Evolutionary conservation across 2,329 filamentous ascomycete species (phyloP).

Genomic region (Trichoderma sp.): DNA sequence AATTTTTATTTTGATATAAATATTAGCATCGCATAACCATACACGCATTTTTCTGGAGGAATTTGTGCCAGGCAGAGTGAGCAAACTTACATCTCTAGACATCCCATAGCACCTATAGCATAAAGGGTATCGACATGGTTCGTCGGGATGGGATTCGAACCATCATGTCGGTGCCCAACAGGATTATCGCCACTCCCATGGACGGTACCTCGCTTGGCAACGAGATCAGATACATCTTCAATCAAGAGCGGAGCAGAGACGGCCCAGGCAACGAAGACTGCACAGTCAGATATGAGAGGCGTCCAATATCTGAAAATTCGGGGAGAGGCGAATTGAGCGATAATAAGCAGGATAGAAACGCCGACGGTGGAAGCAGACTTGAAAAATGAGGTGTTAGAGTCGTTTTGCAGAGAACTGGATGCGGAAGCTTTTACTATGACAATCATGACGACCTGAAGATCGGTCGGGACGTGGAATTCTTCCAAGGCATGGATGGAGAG

Average conservation of each 20-base stretch:
- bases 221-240: constrained; percentile 42
- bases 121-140: background rate
- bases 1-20: background rate
- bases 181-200: background rate
- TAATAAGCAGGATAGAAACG: background rate
- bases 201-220: background rate
- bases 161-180: background rate
- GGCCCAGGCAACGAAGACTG: constrained; percentile 48
- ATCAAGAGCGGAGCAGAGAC: constrained; percentile 49
- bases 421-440: background rate
- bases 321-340: background rate
- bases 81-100: background rate
- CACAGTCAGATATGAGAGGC: constrained; percentile 43
- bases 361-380: background rate
- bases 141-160: background rate
- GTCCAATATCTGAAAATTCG: constrained; percentile 29
- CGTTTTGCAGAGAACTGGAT: background rate
- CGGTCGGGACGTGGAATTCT: background rate
- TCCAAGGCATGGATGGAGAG: constrained; percentile 32
- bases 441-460: background rate
- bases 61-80: background rate
- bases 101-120: background rate
- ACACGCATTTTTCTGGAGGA: no score
- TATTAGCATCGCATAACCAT: background rate
- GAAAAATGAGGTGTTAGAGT: background rate